Conservation (phyloP, 148 eudicot species). For the Chenopodium formosanum region DNA sequence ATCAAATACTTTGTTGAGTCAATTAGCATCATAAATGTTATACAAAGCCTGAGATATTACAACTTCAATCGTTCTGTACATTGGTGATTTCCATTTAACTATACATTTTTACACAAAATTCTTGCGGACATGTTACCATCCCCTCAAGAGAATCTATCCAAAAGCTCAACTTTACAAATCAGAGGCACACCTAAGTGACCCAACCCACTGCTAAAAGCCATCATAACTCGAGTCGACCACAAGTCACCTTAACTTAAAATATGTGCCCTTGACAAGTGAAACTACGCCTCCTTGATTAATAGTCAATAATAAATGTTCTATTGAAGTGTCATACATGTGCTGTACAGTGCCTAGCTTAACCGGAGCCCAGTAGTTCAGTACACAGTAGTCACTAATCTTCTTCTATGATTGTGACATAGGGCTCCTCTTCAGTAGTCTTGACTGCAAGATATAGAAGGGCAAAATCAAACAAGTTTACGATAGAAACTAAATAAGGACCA, state of each 20-base stretch:
- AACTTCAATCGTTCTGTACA: not conserved
- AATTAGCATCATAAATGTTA: not conserved
- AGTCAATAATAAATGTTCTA: not conserved
- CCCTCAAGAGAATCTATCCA: not conserved
- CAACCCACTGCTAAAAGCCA: not conserved
- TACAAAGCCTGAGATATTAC: not conserved
- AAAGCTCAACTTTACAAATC: not conserved
- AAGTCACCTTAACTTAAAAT: not conserved
- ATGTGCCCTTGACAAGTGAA: not conserved
- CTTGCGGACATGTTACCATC: not conserved
- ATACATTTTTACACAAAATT: not conserved
- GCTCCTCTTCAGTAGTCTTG: constrained; percentile 55
- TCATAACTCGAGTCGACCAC: not conserved
- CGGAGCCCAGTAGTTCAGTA: not conserved
- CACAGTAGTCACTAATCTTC: not conserved
- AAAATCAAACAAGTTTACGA: constrained; percentile 9
- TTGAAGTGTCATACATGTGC: not conserved
- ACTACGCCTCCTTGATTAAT: no score
- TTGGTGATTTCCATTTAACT: not conserved
- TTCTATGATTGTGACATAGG: constrained; percentile 25
- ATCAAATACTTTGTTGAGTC: not conserved
- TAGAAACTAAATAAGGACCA: not conserved
- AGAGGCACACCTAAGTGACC: not conserved
- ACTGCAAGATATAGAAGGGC: constrained; percentile 41
- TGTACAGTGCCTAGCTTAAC: not conserved